phyloP scores from a whole-genome alignment of 192 early-diverging fungal genomes.

The Podila verticillata region DNA sequence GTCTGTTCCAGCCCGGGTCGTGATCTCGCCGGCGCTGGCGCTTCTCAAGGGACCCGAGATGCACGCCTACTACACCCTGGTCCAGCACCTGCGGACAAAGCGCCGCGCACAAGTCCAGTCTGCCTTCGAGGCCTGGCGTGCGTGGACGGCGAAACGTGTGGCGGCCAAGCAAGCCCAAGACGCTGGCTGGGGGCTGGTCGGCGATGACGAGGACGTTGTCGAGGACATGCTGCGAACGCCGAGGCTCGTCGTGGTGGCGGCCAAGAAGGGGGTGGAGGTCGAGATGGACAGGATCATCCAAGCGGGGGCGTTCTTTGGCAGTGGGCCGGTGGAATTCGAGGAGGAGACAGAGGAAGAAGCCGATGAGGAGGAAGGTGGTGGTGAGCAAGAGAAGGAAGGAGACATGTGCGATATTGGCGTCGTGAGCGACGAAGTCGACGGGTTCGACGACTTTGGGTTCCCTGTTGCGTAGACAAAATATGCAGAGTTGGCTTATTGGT shows the following conservation, averaged over 20 bases:
- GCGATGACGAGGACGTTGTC: neutral
- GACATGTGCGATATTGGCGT: neutral
- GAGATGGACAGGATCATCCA: slow-evolving; percentile 26
- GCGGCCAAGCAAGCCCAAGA: slow-evolving; percentile 15
- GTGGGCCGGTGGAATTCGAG: neutral
- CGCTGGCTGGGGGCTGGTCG: slow-evolving; percentile 17
- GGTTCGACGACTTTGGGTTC: slow-evolving; percentile 49
- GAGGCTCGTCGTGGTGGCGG: slow-evolving; percentile 12
- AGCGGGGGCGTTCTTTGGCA: slow-evolving; percentile 19
- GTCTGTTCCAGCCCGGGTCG: neutral
- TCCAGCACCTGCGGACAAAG: slow-evolving; percentile 2
- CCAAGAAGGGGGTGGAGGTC: slow-evolving; percentile 24
- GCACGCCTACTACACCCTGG: slow-evolving; percentile 27
- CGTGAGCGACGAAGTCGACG: neutral
- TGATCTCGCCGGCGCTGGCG: slow-evolving; percentile 32
- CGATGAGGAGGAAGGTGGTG: neutral
- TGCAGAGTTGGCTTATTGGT: too few species aligned
- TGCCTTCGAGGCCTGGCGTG: slow-evolving; percentile 14
- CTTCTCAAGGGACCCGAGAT: slow-evolving; percentile 24
- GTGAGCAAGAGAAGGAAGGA: neutral
- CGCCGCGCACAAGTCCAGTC: neutral
- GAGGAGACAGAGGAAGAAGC: slow-evolving; percentile 20
- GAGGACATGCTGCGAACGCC: neutral
- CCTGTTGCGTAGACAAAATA: slow-evolving; percentile 13
- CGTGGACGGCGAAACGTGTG: slow-evolving; percentile 8